These are phyloP conservation scores for Fraxinus pennsylvanica DNA, from an alignment of 257 asterid species.

Conservation along the genomic window DNA sequence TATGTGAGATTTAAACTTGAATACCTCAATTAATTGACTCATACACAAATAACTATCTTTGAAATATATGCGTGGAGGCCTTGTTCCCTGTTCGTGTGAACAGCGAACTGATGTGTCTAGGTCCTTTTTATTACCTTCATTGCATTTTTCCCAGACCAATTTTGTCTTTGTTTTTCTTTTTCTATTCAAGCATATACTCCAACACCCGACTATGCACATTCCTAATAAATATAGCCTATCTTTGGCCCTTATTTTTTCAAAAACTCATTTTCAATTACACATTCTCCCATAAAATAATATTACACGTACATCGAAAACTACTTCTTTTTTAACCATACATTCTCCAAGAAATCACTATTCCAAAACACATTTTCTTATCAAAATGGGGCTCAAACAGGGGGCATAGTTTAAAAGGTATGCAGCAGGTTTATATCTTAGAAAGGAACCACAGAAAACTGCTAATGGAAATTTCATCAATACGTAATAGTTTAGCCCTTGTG, in stretches of 20 bases:
- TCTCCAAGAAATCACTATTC: too few relatives aligned
- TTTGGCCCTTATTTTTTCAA: too few relatives aligned
- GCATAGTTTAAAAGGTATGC: neutral
- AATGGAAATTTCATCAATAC: neutral
- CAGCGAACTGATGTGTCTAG: neutral
- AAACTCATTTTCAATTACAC: too few relatives aligned
- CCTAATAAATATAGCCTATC: neutral
- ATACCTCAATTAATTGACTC: neutral
- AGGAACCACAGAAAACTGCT: neutral
- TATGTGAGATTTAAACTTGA: neutral
- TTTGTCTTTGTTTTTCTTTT: neutral
- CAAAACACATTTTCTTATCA: too few relatives aligned
- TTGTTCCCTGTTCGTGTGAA: neutral
- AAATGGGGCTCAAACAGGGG: too few relatives aligned
- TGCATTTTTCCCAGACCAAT: neutral
- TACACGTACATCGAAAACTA: too few relatives aligned
- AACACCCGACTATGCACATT: neutral
- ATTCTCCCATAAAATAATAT: too few relatives aligned
- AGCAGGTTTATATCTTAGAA: neutral
- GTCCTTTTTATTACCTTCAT: neutral
- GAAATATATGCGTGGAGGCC: neutral
- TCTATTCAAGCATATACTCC: neutral
- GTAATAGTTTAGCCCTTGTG: neutral
- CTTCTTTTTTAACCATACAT: too few relatives aligned
- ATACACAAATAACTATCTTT: neutral